Conservation (phyloP, 2,329 filamentous ascomycete genomes). For the Bertia moriformis region DNA sequence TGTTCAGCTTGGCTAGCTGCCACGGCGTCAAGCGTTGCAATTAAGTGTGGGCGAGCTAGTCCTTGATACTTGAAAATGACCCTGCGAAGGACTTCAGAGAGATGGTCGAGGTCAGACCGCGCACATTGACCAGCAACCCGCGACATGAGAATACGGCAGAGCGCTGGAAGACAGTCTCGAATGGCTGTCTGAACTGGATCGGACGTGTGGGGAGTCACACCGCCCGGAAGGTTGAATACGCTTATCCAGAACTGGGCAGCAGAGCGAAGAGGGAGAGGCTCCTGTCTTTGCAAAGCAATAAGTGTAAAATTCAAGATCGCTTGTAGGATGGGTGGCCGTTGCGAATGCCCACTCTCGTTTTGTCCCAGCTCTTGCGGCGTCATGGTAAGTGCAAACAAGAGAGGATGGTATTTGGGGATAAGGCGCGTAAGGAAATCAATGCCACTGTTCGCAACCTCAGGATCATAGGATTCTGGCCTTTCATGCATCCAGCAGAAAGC, state of each 20-base stretch:
- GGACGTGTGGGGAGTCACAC: constrained; percentile 6
- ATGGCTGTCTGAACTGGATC: neutral
- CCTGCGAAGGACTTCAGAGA: constrained; percentile 22
- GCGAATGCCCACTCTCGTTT: neutral
- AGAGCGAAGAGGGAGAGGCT: constrained; percentile 28
- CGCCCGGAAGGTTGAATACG: constrained; percentile 16
- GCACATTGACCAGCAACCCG: constrained; percentile 25
- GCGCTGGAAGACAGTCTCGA: constrained; percentile 9
- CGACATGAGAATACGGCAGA: constrained; percentile 20
- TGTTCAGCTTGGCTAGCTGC: constrained; percentile 5
- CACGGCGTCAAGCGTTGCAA: constrained; percentile 16
- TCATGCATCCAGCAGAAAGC: constrained; percentile 19
- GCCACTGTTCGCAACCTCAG: constrained; percentile 23
- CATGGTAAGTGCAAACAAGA: constrained; percentile 18
- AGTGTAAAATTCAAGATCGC: constrained; percentile 22
- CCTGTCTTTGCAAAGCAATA: constrained; percentile 19
- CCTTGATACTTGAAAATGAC: constrained; percentile 23
- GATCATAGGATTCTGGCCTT: constrained; percentile 18
- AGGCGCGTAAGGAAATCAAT: constrained; percentile 25
- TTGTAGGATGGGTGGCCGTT: constrained; percentile 4
- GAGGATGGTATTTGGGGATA: constrained; percentile 20
- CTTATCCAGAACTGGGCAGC: constrained; percentile 25
- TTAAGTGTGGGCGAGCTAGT: constrained; percentile 18
- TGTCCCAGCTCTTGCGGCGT: constrained; percentile 6
- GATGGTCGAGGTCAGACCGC: constrained; percentile 23